Conservation (phyloP, 768 basidiomycete species). For the Wakefieldia striispora region DNA sequence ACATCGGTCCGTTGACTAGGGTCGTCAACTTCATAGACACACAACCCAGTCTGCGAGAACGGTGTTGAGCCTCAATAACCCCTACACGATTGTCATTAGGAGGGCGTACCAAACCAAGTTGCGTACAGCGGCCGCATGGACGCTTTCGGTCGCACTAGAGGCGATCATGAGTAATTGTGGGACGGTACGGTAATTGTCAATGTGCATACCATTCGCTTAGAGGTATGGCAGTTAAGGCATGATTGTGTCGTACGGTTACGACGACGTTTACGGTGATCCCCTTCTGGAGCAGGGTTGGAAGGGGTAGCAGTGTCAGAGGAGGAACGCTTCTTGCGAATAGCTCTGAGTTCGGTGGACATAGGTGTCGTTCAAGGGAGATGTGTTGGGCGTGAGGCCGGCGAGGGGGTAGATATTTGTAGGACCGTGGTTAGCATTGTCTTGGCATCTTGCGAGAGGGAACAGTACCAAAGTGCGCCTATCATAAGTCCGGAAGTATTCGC, state of each 20-base stretch:
- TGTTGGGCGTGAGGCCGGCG: not conserved
- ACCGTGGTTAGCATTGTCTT: slow-evolving; percentile 12
- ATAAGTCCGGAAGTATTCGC: slow-evolving; percentile 11
- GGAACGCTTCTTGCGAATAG: slow-evolving; percentile 32
- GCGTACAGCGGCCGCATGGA: slow-evolving; percentile 45
- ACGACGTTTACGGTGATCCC: slow-evolving; percentile 58
- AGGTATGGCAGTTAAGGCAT: slow-evolving; percentile 71
- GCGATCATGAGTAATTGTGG: not conserved
- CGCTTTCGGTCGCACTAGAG: slow-evolving; percentile 47
- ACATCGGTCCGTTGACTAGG: slow-evolving; percentile 51
- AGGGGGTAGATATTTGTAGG: slow-evolving; percentile 30
- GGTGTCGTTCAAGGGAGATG: slow-evolving; percentile 1
- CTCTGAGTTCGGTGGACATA: slow-evolving; percentile 29
- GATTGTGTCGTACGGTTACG: slow-evolving; percentile 74
- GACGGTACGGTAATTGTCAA: not conserved
- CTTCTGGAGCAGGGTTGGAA: slow-evolving; percentile 37
- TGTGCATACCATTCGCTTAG: slow-evolving; percentile 62
- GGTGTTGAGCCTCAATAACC: slow-evolving; percentile 8
- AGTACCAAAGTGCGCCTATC: slow-evolving; percentile 1
- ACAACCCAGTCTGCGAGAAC: slow-evolving; percentile 62
- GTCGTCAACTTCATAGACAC: slow-evolving; percentile 83
- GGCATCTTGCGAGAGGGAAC: slow-evolving; percentile 14
- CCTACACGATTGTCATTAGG: slow-evolving; percentile 24
- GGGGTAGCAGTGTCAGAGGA: slow-evolving; percentile 20
- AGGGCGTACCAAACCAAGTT: slow-evolving; percentile 38